Evolutionary conservation across 2,329 filamentous ascomycete species (phyloP).

Genomic region (Apiospora saccharicola): DNA sequence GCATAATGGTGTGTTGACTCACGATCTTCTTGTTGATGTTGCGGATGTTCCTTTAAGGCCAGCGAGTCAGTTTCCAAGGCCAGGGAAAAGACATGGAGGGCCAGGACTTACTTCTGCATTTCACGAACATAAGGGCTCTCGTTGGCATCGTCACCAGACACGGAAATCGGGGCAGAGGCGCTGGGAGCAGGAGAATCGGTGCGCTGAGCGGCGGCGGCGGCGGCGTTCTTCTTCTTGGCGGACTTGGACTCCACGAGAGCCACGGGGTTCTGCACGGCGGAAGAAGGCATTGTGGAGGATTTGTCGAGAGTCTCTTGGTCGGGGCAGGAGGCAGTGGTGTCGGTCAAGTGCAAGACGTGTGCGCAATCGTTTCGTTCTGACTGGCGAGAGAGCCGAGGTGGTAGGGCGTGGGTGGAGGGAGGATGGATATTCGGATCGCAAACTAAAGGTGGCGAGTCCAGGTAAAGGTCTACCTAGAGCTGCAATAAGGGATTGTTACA

Average conservation of each 20-base stretch:
- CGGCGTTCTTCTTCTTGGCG: conserved; percentile 74
- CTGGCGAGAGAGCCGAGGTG: background rate
- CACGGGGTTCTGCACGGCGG: conserved; percentile 69
- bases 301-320: conserved; percentile 30
- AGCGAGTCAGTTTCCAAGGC: conserved; percentile 30
- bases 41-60: conserved; percentile 75
- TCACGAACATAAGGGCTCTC: conserved; percentile 88
- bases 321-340: background rate
- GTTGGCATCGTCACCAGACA: conserved; percentile 59
- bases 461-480: background rate
- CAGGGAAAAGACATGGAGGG: conserved; percentile 20
- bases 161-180: conserved; percentile 54
- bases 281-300: conserved; percentile 64
- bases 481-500: background rate
- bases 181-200: conserved; percentile 64
- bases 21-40: conserved; percentile 96
- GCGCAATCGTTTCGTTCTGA: conserved; percentile 11
- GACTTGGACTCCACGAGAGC: conserved; percentile 69
- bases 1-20: conserved; percentile 47
- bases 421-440: conserved; percentile 5
- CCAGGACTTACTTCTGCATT: conserved; percentile 81
- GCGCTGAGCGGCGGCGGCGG: conserved; percentile 52
- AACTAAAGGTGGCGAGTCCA: background rate
- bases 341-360: background rate
- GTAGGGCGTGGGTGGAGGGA: background rate